Evolutionary conservation across 2,329 filamentous ascomycete genomes (phyloP).

Genomic region (Exophiala lecanii-corni): DNA sequence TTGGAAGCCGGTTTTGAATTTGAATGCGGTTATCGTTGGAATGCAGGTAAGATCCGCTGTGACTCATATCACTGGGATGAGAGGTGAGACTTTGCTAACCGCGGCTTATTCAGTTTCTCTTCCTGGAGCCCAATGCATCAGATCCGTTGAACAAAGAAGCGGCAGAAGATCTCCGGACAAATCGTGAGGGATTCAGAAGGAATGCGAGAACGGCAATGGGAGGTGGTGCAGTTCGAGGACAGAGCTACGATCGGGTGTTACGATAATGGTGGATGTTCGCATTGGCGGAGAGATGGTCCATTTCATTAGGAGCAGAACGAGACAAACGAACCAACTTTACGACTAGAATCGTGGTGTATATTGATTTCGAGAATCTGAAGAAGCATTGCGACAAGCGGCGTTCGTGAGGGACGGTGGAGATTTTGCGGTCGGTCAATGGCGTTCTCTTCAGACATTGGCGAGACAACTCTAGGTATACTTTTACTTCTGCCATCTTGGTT

Average conservation of each 20-base stretch:
- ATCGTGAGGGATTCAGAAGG: constrained; percentile 82
- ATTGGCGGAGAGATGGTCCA: too few species aligned
- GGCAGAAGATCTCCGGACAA: constrained; percentile 81
- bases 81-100: too few species aligned
- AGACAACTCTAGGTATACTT: too few species aligned
- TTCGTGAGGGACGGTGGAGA: too few species aligned
- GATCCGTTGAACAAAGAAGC: constrained; percentile 99
- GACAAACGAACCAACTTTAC: too few species aligned
- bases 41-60: constrained; percentile 59
- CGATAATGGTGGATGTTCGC: constrained; percentile 18
- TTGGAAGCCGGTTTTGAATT: constrained; percentile 96
- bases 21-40: constrained; percentile 94
- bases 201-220: constrained; percentile 83
- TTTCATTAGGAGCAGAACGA: too few species aligned
- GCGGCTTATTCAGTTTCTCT: constrained; percentile 91
- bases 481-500: too few species aligned
- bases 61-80: background rate
- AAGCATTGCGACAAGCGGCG: too few species aligned
- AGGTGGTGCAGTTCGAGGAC: constrained; percentile 69
- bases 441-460: too few species aligned
- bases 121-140: constrained; percentile 93
- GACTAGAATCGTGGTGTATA: too few species aligned
- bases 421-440: too few species aligned
- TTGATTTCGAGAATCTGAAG: too few species aligned
- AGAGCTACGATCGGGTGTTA: constrained; percentile 69